Evolutionary conservation across 1,284 basidiomycete genomes (phyloP), one percentile per base, ranked within the genome.

Genomic region (Boletus semigastroideus): DNA sequence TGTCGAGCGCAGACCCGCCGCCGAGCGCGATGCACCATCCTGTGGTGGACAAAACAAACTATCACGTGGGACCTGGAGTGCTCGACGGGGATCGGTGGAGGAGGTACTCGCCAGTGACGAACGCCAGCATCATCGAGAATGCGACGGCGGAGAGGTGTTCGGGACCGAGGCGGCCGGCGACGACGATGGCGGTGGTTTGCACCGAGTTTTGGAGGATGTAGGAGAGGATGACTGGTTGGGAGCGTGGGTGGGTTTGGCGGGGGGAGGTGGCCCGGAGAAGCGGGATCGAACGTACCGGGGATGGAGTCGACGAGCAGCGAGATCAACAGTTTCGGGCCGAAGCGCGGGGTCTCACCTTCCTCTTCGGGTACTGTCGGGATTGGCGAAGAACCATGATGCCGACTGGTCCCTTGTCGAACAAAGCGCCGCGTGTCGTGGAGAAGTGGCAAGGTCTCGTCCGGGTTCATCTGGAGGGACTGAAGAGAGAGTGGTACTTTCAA

Each of bases 21-120:
- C 87, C 87, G 19, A 90, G 75, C 5, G 86, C 87, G 51, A 90
- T 75, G 60, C 82, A 84, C 84, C 86, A 87, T 20, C 86, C 86
- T 87, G 54, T 51, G 57, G 61, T 22, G 22, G 54, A 57, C 49
- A 61, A 33, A 28, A n/a, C n/a, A n/a, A 65, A 59, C 62, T 61
- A 70, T 82, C 62, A 73, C n/a, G n/a, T 83, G 79, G 78, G 81
- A 83, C 76, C 76, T 72, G 67, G 59, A 61, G 63, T 56, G 56
- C 54, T 52, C 51, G 46, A 52, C 16, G 43, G 44, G 60, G 54
- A 50, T 59, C 54, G 8, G 58, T 46, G 58, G 54, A 31, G 57
- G 13, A 39, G 64, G 57, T 64, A 84, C 85, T 81, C 67, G 79
- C 86, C 84, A 75, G 86, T 84, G 30, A 89, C 86, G 65, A 83